Evolutionary conservation across 2,329 filamentous ascomycete species (phyloP).

Genomic region (Nigrograna mackinnonii): DNA sequence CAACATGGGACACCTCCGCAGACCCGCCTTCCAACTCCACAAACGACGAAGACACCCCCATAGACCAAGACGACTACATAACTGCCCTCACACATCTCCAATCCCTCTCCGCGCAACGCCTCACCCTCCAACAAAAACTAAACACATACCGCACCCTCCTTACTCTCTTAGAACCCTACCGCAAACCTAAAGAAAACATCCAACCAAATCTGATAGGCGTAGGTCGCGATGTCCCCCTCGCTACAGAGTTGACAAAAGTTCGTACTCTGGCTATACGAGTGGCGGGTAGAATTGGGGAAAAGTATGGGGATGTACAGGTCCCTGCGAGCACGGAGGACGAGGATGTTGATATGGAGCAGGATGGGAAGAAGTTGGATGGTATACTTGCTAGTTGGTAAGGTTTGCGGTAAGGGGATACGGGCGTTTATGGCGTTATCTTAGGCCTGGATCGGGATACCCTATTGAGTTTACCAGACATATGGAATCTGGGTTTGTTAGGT

Average conservation of each 20-base stretch:
- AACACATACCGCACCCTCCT: conserved; percentile 54
- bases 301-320: conserved; percentile 29
- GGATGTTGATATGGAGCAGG: conserved; percentile 20
- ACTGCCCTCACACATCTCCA: conserved; percentile 51
- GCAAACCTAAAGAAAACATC: conserved; percentile 49
- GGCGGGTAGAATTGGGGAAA: conserved; percentile 35
- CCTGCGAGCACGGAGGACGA: conserved; percentile 27
- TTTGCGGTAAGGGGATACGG: no score
- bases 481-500: no score
- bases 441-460: no score
- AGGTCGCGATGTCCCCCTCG: conserved; percentile 65
- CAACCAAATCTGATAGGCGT: conserved; percentile 67
- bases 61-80: conserved; percentile 36
- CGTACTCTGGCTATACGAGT: conserved; percentile 56
- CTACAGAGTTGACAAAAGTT: conserved; percentile 69
- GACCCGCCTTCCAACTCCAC: conserved; percentile 11
- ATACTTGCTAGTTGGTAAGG: no score
- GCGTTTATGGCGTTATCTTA: no score
- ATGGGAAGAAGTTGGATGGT: no score
- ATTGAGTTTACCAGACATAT: no score
- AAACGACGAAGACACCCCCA: conserved; percentile 6
- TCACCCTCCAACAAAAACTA: conserved; percentile 51
- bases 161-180: conserved; percentile 56
- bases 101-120: conserved; percentile 53
- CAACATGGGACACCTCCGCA: conserved; percentile 27